Evolutionary conservation across 148 eudicot species (phyloP).

Genomic region (Polygonum maritimum): DNA sequence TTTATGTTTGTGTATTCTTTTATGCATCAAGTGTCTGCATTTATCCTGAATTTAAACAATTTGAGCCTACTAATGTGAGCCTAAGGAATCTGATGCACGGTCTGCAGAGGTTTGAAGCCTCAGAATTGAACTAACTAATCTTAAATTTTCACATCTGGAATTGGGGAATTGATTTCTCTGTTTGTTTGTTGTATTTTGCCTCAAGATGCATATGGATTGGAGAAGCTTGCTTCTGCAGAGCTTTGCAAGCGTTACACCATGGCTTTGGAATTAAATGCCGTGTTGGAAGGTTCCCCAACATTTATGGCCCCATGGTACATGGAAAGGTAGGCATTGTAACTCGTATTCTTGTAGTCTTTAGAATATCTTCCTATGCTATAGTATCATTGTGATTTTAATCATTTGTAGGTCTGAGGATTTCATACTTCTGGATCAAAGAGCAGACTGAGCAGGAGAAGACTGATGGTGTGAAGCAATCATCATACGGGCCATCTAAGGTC

Average conservation of each 20-base stretch:
- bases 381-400: not conserved
- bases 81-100: constrained; percentile 50
- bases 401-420: constrained; percentile 57
- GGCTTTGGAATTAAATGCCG: constrained; percentile 49
- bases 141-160: not conserved
- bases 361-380: not conserved
- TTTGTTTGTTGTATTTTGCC: constrained; percentile 19
- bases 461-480: constrained; percentile 49
- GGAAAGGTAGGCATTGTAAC: constrained; percentile 32
- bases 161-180: not conserved
- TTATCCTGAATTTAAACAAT: constrained; percentile 50
- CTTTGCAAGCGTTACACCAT: constrained; percentile 50
- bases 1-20: constrained; percentile 29
- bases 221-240: constrained; percentile 51
- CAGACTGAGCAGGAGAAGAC: constrained; percentile 86
- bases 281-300: constrained; percentile 54
- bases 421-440: constrained; percentile 92
- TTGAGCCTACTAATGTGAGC: constrained; percentile 41
- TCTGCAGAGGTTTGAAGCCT: constrained; percentile 36
- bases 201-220: constrained; percentile 55
- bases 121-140: not conserved
- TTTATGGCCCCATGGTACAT: constrained; percentile 52
- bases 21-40: constrained; percentile 53
- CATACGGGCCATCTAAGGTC: constrained; percentile 86
- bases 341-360: not conserved